A percentile compares a stretch with the other conserved stretches of the same genome.
Evolutionary conservation across 805 yeast genomes (phyloP).

Genomic region (Yamadazyma scolyti): DNA sequence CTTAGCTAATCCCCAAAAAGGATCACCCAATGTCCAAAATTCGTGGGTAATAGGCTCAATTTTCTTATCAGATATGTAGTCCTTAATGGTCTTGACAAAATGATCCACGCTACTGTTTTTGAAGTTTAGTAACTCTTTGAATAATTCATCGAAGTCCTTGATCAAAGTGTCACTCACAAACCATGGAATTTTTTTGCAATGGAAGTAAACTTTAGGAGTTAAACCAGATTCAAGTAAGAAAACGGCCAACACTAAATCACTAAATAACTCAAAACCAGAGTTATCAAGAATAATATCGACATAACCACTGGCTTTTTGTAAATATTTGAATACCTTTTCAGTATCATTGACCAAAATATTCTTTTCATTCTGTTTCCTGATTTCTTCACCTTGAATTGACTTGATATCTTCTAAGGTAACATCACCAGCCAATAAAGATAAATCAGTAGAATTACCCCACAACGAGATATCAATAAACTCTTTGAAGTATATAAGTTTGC

Average conservation of each 20-base stretch:
- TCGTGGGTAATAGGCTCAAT: constrained; percentile 45
- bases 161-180: constrained; percentile 95
- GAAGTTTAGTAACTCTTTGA: constrained; percentile 52
- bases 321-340: constrained; percentile 58
- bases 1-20: constrained; percentile 72
- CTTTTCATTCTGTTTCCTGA: constrained; percentile 75
- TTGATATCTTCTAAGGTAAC: constrained; percentile 79
- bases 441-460: constrained; percentile 98
- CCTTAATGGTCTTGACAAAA: constrained; percentile 7
- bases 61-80: constrained; percentile 13
- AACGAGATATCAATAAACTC: constrained; percentile 86
- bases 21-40: constrained; percentile 83
- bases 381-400: constrained; percentile 86
- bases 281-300: constrained; percentile 87
- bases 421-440: constrained; percentile 85
- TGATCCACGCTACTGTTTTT: constrained; percentile 9
- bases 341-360: constrained; percentile 77
- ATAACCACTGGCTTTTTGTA: constrained; percentile 33
- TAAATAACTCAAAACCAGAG: constrained; percentile 88
- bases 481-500: constrained; percentile 57
- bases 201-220: constrained; percentile 63
- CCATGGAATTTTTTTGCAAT: constrained; percentile 92
- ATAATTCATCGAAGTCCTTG: constrained; percentile 63
- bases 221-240: constrained; percentile 62
- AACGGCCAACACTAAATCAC: constrained; percentile 27